Conservation (phyloP, 352 stramenopile genomes). For the Globisporangium irregulare region DNA sequence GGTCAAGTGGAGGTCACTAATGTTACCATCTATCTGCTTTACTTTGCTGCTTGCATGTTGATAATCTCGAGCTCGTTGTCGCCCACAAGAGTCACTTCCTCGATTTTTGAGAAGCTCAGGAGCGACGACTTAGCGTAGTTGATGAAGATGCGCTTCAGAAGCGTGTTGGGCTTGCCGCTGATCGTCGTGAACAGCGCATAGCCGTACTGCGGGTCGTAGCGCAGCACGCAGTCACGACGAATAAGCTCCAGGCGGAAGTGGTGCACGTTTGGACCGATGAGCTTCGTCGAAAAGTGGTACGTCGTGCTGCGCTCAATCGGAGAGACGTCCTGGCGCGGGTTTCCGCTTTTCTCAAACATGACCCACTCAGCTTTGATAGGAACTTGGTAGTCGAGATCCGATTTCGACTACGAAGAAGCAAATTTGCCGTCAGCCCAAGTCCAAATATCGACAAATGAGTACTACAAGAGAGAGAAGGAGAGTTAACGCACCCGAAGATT, state of each 20-base stretch:
- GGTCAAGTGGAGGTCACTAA: neutral
- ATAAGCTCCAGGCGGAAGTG: constrained; percentile 46
- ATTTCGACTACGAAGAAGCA: constrained; percentile 19
- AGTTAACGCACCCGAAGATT: constrained; percentile 24
- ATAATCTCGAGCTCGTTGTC: constrained; percentile 35
- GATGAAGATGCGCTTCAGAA: constrained; percentile 52
- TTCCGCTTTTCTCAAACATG: constrained; percentile 65
- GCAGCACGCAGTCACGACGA: constrained; percentile 43
- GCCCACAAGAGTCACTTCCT: constrained; percentile 36
- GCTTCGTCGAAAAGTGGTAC: constrained; percentile 40
- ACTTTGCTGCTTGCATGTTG: constrained; percentile 8
- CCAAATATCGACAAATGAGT: neutral
- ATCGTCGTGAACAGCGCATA: constrained; percentile 50
- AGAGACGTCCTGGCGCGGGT: constrained; percentile 49
- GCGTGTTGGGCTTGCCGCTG: constrained; percentile 52
- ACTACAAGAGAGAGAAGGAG: neutral
- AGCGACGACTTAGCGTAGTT: constrained; percentile 33
- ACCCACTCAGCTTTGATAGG: constrained; percentile 60
- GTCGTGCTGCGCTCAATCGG: constrained; percentile 54
- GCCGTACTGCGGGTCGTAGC: constrained; percentile 33
- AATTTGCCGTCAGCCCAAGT: neutral
- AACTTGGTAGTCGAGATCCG: constrained; percentile 28
- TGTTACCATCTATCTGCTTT: neutral
- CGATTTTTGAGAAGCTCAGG: constrained; percentile 34
- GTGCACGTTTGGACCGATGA: constrained; percentile 45